These are phyloP conservation scores for Penicillium ucsense DNA, from an alignment of 495 filamentous ascomycete species.

Conservation along the genomic window DNA sequence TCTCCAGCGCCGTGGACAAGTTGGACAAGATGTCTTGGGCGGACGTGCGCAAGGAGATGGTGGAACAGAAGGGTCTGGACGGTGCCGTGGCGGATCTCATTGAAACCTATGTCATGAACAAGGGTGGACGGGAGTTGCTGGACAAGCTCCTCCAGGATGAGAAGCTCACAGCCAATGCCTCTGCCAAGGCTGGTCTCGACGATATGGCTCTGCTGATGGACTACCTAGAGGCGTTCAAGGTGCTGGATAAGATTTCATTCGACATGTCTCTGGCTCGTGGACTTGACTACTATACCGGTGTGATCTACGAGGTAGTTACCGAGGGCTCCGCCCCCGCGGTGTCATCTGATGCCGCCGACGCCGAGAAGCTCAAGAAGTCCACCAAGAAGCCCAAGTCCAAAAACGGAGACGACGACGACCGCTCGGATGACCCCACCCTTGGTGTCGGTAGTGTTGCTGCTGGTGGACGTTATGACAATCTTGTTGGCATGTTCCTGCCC, in stretches of 20 bases:
- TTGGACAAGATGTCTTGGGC: slow-evolving; percentile 87
- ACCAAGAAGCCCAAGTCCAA: slow-evolving; percentile 52
- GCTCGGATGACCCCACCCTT: slow-evolving; percentile 70
- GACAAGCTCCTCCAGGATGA: slow-evolving; percentile 53
- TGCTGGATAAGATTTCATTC: slow-evolving; percentile 63
- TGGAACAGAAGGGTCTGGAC: slow-evolving; percentile 78
- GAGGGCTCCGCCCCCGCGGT: slow-evolving; percentile 66
- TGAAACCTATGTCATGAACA: slow-evolving; percentile 66
- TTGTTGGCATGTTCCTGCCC: slow-evolving; percentile 85
- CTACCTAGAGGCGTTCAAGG: slow-evolving; percentile 69
- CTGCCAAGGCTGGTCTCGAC: slow-evolving; percentile 64
- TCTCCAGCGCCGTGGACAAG: slow-evolving; percentile 90
- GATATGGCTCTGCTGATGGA: slow-evolving; percentile 75
- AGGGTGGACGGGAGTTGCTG: slow-evolving; percentile 59
- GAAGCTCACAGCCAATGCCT: slow-evolving; percentile 53
- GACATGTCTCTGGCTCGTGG: slow-evolving; percentile 77
- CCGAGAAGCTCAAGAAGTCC: slow-evolving; percentile 39
- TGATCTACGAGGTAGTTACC: slow-evolving; percentile 88
- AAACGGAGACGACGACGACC: slow-evolving; percentile 60
- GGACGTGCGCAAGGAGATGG: slow-evolving; percentile 87
- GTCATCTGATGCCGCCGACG: slow-evolving; percentile 31
- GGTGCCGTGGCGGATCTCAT: slow-evolving; percentile 72
- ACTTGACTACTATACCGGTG: slow-evolving; percentile 88
- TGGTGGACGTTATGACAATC: slow-evolving; percentile 85
- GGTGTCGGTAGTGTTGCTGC: slow-evolving; percentile 84